These are phyloP conservation scores for Tuctoria greenei DNA, from an alignment of 176 grass and related monocot genomes.

Conservation along the genomic window DNA sequence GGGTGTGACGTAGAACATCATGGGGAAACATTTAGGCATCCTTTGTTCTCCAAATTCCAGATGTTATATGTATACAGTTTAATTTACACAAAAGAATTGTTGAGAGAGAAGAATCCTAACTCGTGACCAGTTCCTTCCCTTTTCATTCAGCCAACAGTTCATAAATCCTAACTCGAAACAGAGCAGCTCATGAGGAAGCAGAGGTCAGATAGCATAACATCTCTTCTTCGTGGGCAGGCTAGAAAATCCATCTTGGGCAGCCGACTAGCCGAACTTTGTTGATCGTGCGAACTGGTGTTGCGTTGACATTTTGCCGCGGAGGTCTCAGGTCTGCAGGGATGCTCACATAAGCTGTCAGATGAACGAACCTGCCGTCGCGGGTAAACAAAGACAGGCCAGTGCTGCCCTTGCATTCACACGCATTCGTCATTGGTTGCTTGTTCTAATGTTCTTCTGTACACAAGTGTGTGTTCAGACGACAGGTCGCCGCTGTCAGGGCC, in stretches of 20 bases:
- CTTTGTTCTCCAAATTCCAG: neutral
- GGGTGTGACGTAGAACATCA: slow-evolving; percentile 24
- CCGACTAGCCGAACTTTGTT: too few relatives aligned
- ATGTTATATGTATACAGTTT: neutral
- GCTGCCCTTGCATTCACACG: neutral
- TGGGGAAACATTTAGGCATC: slow-evolving; percentile 7
- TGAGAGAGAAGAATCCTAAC: too few relatives aligned
- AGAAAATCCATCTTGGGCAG: neutral
- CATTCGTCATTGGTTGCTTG: neutral
- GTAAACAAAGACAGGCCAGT: neutral
- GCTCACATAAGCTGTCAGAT: neutral
- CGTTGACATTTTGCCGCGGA: neutral
- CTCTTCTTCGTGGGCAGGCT: neutral
- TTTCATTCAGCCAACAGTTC: too few relatives aligned
- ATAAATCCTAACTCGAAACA: too few relatives aligned
- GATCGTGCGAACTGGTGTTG: too few relatives aligned
- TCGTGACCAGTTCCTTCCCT: too few relatives aligned
- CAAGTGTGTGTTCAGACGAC: neutral
- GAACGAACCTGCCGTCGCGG: neutral
- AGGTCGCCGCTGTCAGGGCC: neutral
- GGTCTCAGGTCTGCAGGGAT: neutral
- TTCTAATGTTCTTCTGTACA: too few relatives aligned
- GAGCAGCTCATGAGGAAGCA: neutral
- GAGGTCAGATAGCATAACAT: neutral
- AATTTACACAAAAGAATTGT: slow-evolving; percentile 11